Evolutionary conservation across 768 basidiomycete species (phyloP), one percentile per base, ranked within the genome.

Genomic region (Kwoniella heveanensis): DNA sequence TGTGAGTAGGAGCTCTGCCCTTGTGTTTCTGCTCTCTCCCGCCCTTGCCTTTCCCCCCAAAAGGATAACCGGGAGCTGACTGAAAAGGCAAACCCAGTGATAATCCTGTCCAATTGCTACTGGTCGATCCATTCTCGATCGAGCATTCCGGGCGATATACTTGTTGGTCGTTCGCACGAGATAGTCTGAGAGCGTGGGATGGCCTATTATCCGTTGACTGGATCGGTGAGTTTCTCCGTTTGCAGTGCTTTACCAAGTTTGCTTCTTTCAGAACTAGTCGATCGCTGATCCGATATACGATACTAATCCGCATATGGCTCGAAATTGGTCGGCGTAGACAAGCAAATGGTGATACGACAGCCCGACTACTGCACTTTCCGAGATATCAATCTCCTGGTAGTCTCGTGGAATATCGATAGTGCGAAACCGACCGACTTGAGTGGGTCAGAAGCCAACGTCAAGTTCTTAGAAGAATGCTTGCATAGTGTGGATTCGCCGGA

Each of bases 401-500:
- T 92, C 51, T 88, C 92, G 0, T 99, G 92, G 92, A 99, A 98
- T 77, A 86, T 91, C 56, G 94, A 94, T 76, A 88, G 92, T 0
- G 87, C 88, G 2, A 87, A 89, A 69, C 94, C 95, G 0, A 88
- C 89, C 49, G 82, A 87, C 7, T 83, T 98, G 8, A 78, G 75
- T 12, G 86, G 86, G 22, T 85, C 85, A n/a, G 73, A 83, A 1
- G 86, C 85, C n/a, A 97, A 93, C 77, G 80, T 85, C 61, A 85
- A 83, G 60, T 93, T 97, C 82, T 81, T 99, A n/a, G 82, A 85
- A n/a, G 85, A 91, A 22, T 86, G 85, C 1, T 82, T 98, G 12
- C 83, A 79, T 3, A 90, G 88, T 71, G 87, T 88, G 37, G 87
- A 90, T 13, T 71, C 80, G 12, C 90, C 95, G 2, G 94, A 97